These are phyloP conservation scores for Phytopythium delawarense DNA, from an alignment of 352 stramenopile genomes.

Conservation along the genomic window DNA sequence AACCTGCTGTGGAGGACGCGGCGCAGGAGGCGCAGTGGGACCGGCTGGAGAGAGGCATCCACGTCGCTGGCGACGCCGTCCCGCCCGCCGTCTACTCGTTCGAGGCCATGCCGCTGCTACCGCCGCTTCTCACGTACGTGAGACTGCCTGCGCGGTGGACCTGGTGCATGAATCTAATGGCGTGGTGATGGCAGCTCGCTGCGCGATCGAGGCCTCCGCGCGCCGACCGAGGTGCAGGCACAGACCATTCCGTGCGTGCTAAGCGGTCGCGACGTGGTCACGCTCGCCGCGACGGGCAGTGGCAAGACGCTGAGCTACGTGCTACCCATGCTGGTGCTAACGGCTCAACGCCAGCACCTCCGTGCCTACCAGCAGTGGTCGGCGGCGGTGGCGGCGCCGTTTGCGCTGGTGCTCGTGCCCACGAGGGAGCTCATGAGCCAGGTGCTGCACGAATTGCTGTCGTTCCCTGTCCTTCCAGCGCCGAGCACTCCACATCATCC, in stretches of 20 bases:
- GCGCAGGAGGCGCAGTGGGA: slow-evolving; percentile 41
- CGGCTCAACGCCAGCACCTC: slow-evolving; percentile 28
- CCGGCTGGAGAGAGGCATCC: slow-evolving; percentile 50
- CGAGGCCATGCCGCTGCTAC: slow-evolving; percentile 26
- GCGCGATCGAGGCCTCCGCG: slow-evolving; percentile 44
- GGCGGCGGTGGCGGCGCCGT: slow-evolving; percentile 13
- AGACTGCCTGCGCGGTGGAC: background rate
- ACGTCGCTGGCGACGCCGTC: slow-evolving; percentile 21
- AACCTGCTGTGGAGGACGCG: background rate
- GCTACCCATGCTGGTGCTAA: slow-evolving; percentile 77
- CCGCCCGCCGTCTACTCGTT: slow-evolving; percentile 33
- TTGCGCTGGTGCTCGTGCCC: slow-evolving; percentile 91
- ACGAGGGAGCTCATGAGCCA: slow-evolving; percentile 96
- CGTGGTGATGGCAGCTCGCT: slow-evolving; percentile 10
- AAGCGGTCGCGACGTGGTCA: slow-evolving; percentile 89
- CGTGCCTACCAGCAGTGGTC: slow-evolving; percentile 33
- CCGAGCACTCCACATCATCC: background rate
- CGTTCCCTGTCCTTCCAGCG: slow-evolving; percentile 14
- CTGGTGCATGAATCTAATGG: background rate
- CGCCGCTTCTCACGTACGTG: slow-evolving; percentile 15
- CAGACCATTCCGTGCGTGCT: slow-evolving; percentile 87
- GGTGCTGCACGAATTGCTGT: slow-evolving; percentile 75
- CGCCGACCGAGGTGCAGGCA: slow-evolving; percentile 97
- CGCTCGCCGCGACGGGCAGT: slow-evolving; percentile 90
- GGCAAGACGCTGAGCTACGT: slow-evolving; percentile 97